Evolutionary conservation across 257 asterid species (phyloP).

Genomic region (Scutellaria minor): DNA sequence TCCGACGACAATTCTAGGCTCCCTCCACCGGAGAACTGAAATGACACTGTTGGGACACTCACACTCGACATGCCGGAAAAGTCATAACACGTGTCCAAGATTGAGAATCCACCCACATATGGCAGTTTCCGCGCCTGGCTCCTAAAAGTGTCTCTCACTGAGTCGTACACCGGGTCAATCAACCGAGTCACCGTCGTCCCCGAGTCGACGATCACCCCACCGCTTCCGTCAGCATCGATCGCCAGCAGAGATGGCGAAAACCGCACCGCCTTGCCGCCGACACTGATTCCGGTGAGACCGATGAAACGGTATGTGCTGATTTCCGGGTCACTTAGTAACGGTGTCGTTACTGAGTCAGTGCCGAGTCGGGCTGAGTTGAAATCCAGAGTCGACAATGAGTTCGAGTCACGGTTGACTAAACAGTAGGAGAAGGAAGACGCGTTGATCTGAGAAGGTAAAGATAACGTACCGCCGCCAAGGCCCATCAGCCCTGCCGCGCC

Average conservation of each 20-base stretch:
- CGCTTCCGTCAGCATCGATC: constrained; percentile 55
- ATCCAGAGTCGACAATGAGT: constrained; percentile 65
- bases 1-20: constrained; percentile 51
- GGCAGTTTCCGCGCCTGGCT: constrained; percentile 40
- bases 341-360: constrained; percentile 56
- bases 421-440: constrained; percentile 85
- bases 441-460: constrained; percentile 66
- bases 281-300: constrained; percentile 62
- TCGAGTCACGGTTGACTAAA: constrained; percentile 73
- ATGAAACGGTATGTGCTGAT: constrained; percentile 57
- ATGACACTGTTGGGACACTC: constrained; percentile 69
- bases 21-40: constrained; percentile 56
- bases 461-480: constrained; percentile 67
- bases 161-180: constrained; percentile 49
- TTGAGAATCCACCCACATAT: constrained; percentile 41
- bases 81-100: constrained; percentile 83
- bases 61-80: constrained; percentile 45
- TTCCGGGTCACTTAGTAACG: constrained; percentile 52
- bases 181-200: constrained; percentile 91
- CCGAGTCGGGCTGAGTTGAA: constrained; percentile 61
- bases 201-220: constrained; percentile 88
- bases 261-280: constrained; percentile 53
- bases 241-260: constrained; percentile 47
- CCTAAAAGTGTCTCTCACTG: constrained; percentile 61
- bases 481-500: constrained; percentile 77